Conservation (phyloP, 2,329 filamentous ascomycete species). For the Aspergillus awamori region DNA sequence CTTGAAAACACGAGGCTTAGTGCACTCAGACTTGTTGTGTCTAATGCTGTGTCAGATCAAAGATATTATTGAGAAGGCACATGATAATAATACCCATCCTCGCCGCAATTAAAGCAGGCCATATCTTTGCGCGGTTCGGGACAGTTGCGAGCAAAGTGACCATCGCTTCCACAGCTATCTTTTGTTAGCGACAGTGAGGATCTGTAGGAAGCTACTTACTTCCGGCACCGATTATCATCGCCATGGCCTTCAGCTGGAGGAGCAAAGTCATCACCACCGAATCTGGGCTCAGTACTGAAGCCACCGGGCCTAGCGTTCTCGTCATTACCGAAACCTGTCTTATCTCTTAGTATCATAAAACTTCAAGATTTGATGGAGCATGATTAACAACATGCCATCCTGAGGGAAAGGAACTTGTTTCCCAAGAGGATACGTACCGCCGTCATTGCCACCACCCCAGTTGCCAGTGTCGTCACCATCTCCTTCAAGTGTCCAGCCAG, state of each 20-base stretch:
- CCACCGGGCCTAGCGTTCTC: conserved; percentile 21
- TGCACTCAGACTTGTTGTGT: conserved; percentile 49
- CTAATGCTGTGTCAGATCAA: conserved; percentile 26
- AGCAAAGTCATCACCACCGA: conserved; percentile 13
- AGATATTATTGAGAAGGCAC: not conserved
- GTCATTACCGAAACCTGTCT: conserved; percentile 16
- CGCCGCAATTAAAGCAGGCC: conserved; percentile 47
- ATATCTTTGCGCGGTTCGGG: conserved; percentile 44
- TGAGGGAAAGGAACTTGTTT: no score
- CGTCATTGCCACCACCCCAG: no score
- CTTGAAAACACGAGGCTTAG: conserved; percentile 51
- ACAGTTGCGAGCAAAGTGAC: conserved; percentile 48
- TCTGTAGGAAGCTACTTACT: conserved; percentile 32
- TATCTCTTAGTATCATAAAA: not conserved
- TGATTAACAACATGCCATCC: no score
- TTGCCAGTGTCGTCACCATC: no score
- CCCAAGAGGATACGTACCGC: no score
- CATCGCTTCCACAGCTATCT: conserved; percentile 38
- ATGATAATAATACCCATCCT: conserved; percentile 41
- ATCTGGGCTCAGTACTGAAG: conserved; percentile 6
- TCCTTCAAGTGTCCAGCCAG: no score
- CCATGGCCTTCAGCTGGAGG: conserved; percentile 8
- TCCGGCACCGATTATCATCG: conserved; percentile 37
- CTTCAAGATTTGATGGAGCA: no score
- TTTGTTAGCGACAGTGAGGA: not conserved